Conservation (phyloP, 768 basidiomycete species). For the Asterophora lycoperdoides region DNA sequence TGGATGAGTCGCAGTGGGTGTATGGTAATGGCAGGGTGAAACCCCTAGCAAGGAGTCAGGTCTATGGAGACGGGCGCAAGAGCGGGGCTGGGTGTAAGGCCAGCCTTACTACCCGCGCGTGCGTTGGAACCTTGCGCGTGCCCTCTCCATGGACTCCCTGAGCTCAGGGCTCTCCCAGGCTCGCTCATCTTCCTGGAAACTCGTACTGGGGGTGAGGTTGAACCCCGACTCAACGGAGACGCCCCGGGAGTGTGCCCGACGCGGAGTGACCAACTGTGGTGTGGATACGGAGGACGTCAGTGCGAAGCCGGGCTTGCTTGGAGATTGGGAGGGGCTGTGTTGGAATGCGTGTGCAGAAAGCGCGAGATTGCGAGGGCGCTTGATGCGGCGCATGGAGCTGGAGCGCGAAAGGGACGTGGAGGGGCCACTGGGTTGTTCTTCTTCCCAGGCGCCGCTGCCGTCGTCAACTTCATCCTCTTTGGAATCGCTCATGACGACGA, state of each 20-base stretch:
- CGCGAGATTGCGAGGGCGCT: constrained; percentile 21
- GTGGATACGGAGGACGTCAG: constrained; percentile 9
- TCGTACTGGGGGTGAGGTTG: constrained; percentile 15
- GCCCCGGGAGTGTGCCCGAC: constrained; percentile 20
- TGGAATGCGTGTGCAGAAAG: constrained; percentile 23
- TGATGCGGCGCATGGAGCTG: constrained; percentile 22
- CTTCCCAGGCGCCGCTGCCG: constrained; percentile 71
- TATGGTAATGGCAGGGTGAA: neutral
- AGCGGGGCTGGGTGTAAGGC: no score
- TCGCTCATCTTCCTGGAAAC: constrained; percentile 41
- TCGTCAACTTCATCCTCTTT: constrained; percentile 77
- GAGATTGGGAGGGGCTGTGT: constrained; percentile 21
- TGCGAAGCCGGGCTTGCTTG: constrained; percentile 8
- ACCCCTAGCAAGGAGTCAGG: no score
- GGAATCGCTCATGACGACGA: constrained; percentile 73
- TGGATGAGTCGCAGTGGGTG: neutral
- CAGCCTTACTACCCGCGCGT: neutral
- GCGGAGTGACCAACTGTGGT: constrained; percentile 15
- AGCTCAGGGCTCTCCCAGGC: constrained; percentile 63
- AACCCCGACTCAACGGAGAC: constrained; percentile 32
- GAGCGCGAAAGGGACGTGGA: constrained; percentile 22
- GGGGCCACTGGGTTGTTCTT: constrained; percentile 30
- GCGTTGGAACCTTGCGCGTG: constrained; percentile 40
- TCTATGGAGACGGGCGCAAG: no score
- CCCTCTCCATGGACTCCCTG: constrained; percentile 67